phyloP scores from a whole-genome alignment of 306 rosid species.

The Rosa persica region DNA sequence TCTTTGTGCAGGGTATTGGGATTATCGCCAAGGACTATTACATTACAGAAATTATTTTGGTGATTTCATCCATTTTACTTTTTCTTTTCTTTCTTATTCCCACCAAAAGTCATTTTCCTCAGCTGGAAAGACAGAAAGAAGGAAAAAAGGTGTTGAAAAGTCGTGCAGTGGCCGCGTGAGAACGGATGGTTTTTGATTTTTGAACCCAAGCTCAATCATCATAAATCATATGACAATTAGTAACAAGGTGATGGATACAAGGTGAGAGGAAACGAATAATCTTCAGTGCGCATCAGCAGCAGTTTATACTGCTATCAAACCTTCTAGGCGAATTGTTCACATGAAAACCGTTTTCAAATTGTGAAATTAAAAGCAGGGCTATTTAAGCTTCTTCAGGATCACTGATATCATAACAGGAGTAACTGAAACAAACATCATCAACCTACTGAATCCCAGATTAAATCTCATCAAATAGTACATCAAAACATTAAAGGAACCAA shows the following conservation, averaged over 20 bases:
- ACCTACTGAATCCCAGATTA: neutral
- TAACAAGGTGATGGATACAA: neutral
- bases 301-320: too few relatives aligned
- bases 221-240: neutral
- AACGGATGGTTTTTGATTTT: neutral
- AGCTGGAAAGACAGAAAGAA: conserved; percentile 20
- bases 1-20: conserved; percentile 6
- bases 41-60: neutral
- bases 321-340: too few relatives aligned
- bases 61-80: neutral
- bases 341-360: neutral
- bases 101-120: conserved; percentile 26
- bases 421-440: neutral
- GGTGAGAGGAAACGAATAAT: neutral
- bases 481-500: neutral
- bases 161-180: conserved; percentile 17
- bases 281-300: neutral
- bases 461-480: neutral
- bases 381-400: neutral
- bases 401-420: neutral
- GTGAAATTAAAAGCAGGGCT: neutral
- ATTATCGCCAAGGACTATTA: conserved; percentile 3
- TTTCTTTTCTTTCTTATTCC: conserved; percentile 9
- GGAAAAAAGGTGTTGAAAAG: conserved; percentile 26
- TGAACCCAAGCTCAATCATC: conserved; percentile 3